Percentiles rank a stretch among this genome's conserved stretches.
Conservation (phyloP, 176 grass and related monocot species). For the Avena eriantha region DNA sequence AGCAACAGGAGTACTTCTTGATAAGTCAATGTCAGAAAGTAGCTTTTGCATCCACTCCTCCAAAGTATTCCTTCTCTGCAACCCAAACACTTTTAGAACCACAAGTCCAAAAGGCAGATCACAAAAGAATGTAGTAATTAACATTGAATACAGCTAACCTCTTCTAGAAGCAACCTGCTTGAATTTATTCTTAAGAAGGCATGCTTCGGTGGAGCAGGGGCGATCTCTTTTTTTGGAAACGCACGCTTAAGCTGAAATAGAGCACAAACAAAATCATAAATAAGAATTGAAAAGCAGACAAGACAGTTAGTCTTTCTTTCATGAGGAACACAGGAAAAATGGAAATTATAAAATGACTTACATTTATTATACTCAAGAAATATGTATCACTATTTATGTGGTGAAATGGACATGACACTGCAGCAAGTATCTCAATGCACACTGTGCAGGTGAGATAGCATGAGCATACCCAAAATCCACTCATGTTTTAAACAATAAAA, state of each 20-base stretch:
- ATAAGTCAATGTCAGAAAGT: slow-evolving; percentile 95
- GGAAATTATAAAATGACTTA: not conserved
- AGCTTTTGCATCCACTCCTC: slow-evolving; percentile 96
- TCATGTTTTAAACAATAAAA: slow-evolving; percentile 16
- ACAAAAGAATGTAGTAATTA: slow-evolving; percentile 24
- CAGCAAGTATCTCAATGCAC: not conserved
- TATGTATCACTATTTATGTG: not conserved
- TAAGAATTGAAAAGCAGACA: slow-evolving; percentile 9
- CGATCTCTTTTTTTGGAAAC: slow-evolving; percentile 80
- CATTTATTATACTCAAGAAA: slow-evolving; percentile 35
- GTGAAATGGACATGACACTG: not conserved
- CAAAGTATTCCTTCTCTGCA: slow-evolving; percentile 88
- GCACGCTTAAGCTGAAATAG: slow-evolving; percentile 74
- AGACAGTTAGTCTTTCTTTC: not conserved
- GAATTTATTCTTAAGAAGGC: slow-evolving; percentile 95
- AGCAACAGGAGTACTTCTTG: slow-evolving; percentile 94
- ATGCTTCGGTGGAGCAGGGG: slow-evolving; percentile 79
- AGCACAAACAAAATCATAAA: slow-evolving; percentile 17
- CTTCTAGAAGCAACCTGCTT: slow-evolving; percentile 88
- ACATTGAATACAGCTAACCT: slow-evolving; percentile 55
- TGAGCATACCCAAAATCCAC: not conserved
- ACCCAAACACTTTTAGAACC: slow-evolving; percentile 34
- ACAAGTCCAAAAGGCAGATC: slow-evolving; percentile 29
- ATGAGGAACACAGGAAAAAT: slow-evolving; percentile 15
- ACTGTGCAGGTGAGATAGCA: not conserved